Evolutionary conservation across 108 stramenopile species (phyloP), one percentile per base, ranked within the genome.

Genomic region (Craspedostauros australis): DNA sequence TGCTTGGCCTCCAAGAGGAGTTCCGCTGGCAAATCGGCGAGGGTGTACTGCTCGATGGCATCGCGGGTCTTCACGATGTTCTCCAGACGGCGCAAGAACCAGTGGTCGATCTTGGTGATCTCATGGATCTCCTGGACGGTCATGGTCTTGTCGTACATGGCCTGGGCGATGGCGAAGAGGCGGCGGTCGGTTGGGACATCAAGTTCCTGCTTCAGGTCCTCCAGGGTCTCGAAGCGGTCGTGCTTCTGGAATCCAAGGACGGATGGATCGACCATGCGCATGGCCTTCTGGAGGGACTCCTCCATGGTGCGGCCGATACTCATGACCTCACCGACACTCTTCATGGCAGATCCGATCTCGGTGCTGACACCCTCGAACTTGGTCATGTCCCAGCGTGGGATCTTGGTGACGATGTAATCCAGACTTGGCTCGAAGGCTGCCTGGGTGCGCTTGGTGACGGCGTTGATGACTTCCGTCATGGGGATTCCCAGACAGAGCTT

Each of bases 301-400:
- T 98, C 97, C 76, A 93, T 79, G 19, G 93, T 96, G 37, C 95
- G 91, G 38, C 97, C 97, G 51, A 98, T 98, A 70, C 88, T 88
- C 98, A 98, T 98, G 57, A 98, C 98, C 75, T 98, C 98, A 34
- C 98, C 98, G 42, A 98, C 98, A 71, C 84, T 86, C 72, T 83
- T 93, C 98, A 98, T 98, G 42, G 95, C 87, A 3, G 94, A 96
- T 22, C 98, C 97, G 64, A 98, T 91, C 47, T 92, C 61, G 22
- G 71, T 91, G 47, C 75, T 68, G 36, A 97, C 98, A 21, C 82
- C 67, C 57, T 87, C 59, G 72, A 98, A 98, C 74, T 98, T 98
- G 33, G 77, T 57, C 87, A 98, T 76, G 55, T 98, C 98, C 98
- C 98, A 98, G 33, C 98, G 85, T 51, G 98, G 98, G 32, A 97